Percentiles rank a stretch among this genome's conserved stretches.
Evolutionary conservation across 179 eudicot genomes (phyloP).

Genomic region (Beta macrorhiza): DNA sequence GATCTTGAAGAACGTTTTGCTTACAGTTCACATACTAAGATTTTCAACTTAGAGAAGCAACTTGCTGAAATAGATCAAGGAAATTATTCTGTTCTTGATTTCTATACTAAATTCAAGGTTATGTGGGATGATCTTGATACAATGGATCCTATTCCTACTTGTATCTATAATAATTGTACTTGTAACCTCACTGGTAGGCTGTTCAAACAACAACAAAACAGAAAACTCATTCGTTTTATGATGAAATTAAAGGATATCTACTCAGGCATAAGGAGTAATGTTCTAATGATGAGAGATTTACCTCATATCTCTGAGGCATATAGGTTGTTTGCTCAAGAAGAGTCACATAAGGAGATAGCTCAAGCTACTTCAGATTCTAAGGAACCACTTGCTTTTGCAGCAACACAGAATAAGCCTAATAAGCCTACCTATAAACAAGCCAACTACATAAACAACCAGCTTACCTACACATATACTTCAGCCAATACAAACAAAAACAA

Average conservation of each 20-base stretch:
- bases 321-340: not conserved
- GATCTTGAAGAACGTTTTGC: not conserved
- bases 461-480: no score
- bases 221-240: not conserved
- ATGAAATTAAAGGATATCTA: not conserved
- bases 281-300: not conserved
- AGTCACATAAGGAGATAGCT: not conserved
- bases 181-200: not conserved
- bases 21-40: no score
- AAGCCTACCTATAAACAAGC: not conserved
- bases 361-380: not conserved
- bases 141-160: not conserved
- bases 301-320: not conserved
- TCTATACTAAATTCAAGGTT: not conserved
- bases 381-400: not conserved
- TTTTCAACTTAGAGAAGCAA: not conserved
- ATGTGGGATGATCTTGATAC: not conserved
- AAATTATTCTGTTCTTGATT: not conserved
- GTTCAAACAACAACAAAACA: not conserved
- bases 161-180: not conserved
- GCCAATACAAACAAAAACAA: not conserved
- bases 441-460: not conserved
- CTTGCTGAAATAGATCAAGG: not conserved
- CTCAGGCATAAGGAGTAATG: not conserved
- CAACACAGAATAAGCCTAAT: not conserved